A percentile compares a stretch with the other conserved stretches of the same genome.
phyloP scores from a whole-genome alignment of 2,329 filamentous ascomycete genomes.

The Fusarium succisae region DNA sequence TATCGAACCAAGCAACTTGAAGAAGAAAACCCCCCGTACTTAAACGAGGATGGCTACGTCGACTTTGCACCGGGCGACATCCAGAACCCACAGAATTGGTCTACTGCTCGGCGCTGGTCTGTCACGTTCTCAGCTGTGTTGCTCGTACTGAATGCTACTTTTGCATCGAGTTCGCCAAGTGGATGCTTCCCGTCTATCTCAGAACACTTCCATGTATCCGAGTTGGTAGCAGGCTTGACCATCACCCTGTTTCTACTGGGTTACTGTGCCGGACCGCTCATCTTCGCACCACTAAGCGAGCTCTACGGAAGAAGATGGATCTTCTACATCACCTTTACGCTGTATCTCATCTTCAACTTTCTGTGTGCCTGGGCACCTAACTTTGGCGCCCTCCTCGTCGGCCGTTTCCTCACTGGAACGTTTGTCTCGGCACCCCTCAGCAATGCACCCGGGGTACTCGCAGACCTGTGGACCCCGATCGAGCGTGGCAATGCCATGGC shows the following conservation, averaged over 20 bases:
- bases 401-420: constrained; percentile 78
- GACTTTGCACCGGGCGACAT: constrained; percentile 13
- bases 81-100: constrained; percentile 18
- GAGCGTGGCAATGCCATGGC: constrained; percentile 86
- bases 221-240: constrained; percentile 17
- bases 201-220: constrained; percentile 19
- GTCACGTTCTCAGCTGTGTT: constrained; percentile 15
- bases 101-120: neutral
- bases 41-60: constrained; percentile 20
- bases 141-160: constrained; percentile 22
- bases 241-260: constrained; percentile 36
- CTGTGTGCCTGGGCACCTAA: constrained; percentile 78
- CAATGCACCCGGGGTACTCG: constrained; percentile 79
- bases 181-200: constrained; percentile 20
- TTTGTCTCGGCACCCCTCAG: constrained; percentile 85
- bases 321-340: constrained; percentile 59
- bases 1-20: constrained; percentile 18
- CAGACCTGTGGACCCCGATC: constrained; percentile 80
- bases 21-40: constrained; percentile 11
- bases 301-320: constrained; percentile 74
- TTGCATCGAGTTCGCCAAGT: constrained; percentile 22
- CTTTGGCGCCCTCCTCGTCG: constrained; percentile 77
- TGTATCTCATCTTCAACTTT: constrained; percentile 79
- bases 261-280: constrained; percentile 73
- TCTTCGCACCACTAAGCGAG: constrained; percentile 79